These are phyloP conservation scores for Pythium chondricola DNA, from an alignment of 352 stramenopile genomes.

Conservation along the genomic window DNA sequence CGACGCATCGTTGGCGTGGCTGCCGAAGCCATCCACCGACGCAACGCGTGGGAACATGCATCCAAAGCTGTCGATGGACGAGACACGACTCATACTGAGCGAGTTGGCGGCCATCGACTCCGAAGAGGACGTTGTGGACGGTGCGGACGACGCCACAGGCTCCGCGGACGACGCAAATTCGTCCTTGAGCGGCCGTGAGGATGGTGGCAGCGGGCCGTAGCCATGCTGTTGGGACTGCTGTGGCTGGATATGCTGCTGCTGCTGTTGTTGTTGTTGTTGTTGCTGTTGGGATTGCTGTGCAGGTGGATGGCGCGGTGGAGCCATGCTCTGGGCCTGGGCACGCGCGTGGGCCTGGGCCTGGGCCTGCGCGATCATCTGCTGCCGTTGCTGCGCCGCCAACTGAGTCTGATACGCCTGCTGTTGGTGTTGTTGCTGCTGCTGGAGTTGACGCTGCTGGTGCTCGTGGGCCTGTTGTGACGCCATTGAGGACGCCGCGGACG, in stretches of 20 bases:
- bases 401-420: slow-evolving; percentile 18
- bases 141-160: background rate
- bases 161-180: slow-evolving; percentile 3
- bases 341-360: slow-evolving; percentile 12
- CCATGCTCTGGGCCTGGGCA: slow-evolving; percentile 11
- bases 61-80: slow-evolving; percentile 82
- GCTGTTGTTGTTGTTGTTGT: slow-evolving; percentile 16
- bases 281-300: slow-evolving; percentile 17
- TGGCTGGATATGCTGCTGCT: background rate
- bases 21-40: slow-evolving; percentile 73
- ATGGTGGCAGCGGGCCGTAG: too few species aligned
- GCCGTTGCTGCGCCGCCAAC: slow-evolving; percentile 18
- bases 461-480: slow-evolving; percentile 3
- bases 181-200: slow-evolving; percentile 2
- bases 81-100: slow-evolving; percentile 45
- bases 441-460: slow-evolving; percentile 8
- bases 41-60: slow-evolving; percentile 77
- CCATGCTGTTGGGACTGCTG: background rate
- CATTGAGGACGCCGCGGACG: background rate
- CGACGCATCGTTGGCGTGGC: slow-evolving; percentile 16
- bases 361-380: slow-evolving; percentile 23
- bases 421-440: slow-evolving; percentile 20
- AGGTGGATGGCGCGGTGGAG: slow-evolving; percentile 15
- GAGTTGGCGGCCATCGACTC: slow-evolving; percentile 24
- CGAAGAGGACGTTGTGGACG: background rate